A percentile compares a stretch with the other conserved stretches of the same genome.
Conservation (phyloP, 768 basidiomycete genomes). For the Mycena vitilis region DNA sequence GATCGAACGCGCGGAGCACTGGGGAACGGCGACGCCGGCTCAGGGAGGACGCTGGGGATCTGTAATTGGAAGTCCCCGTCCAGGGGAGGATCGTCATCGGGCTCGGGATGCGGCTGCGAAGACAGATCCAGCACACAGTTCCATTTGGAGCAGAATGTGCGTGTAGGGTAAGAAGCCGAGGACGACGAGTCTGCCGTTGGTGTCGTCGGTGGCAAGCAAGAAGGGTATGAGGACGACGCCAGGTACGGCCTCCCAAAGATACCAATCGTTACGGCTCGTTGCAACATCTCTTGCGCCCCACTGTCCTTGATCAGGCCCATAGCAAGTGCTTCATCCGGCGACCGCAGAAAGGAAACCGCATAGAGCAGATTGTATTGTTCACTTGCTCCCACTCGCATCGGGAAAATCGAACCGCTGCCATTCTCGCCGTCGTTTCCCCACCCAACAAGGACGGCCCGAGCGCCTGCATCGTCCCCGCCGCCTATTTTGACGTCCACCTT, state of each 20-base stretch:
- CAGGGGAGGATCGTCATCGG: conserved; percentile 46
- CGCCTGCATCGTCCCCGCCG: conserved; percentile 59
- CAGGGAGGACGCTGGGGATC: conserved; percentile 66
- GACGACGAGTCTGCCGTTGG: conserved; percentile 20
- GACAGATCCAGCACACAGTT: conserved; percentile 89
- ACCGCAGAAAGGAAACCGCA: conserved; percentile 83
- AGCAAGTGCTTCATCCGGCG: conserved; percentile 65
- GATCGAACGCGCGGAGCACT: conserved; percentile 17
- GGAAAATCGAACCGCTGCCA: conserved; percentile 65
- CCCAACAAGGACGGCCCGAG: conserved; percentile 60
- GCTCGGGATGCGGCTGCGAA: conserved; percentile 45
- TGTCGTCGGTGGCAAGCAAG: conserved; percentile 15
- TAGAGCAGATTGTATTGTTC: conserved; percentile 93
- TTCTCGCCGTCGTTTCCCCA: conserved; percentile 70
- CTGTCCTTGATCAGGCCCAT: conserved; percentile 47
- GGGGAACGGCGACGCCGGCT: conserved; percentile 87
- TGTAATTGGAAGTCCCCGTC: conserved; percentile 45
- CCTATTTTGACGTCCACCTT: conserved; percentile 80
- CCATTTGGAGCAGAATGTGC: conserved; percentile 86
- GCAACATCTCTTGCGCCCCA: conserved; percentile 44
- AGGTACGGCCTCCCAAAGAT: conserved; percentile 80
- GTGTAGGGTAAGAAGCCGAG: conserved; percentile 67
- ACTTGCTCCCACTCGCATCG: conserved; percentile 72
- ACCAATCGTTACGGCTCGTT: conserved; percentile 83
- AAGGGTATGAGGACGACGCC: conserved; percentile 36